phyloP scores from a whole-genome alignment of 768 basidiomycete species.

The Tubosaeta sp. region DNA sequence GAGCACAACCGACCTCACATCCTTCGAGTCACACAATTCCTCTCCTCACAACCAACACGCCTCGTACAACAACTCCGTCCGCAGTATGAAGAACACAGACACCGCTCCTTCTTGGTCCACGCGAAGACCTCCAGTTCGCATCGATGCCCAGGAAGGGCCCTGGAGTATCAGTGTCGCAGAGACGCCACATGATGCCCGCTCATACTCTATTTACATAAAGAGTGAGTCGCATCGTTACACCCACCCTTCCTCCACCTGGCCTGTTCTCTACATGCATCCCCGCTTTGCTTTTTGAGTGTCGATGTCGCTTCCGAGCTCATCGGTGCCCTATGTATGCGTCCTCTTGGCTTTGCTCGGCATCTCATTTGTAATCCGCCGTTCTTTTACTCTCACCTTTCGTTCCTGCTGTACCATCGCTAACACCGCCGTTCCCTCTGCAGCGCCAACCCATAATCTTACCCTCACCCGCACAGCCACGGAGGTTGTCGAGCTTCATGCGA shows the following conservation, averaged over 20 bases:
- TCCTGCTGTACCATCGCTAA: constrained; percentile 25
- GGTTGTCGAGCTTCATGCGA: constrained; percentile 76
- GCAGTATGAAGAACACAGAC: constrained; percentile 43
- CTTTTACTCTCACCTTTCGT: constrained; percentile 14
- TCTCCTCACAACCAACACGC: constrained; percentile 32
- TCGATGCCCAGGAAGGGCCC: constrained; percentile 74
- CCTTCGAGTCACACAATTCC: constrained; percentile 36
- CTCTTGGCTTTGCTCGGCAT: constrained; percentile 15
- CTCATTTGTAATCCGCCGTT: constrained; percentile 11
- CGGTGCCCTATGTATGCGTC: constrained; percentile 20
- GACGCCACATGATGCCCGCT: constrained; percentile 64
- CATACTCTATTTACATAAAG: constrained; percentile 84
- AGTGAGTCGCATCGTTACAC: constrained; percentile 49
- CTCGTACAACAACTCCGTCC: constrained; percentile 28
- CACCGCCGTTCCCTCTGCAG: constrained; percentile 39
- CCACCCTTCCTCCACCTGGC: constrained; percentile 22
- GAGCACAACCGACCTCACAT: constrained; percentile 39
- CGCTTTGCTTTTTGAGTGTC: constrained; percentile 17
- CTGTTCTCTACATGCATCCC: constrained; percentile 14
- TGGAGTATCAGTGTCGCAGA: constrained; percentile 90
- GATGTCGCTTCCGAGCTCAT: constrained; percentile 25
- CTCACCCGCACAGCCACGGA: constrained; percentile 75
- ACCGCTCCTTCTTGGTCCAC: constrained; percentile 37
- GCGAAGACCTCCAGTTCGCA: constrained; percentile 52
- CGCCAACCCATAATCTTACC: constrained; percentile 86